These are phyloP conservation scores for Tolypocladium tundrense DNA, from an alignment of 2,329 filamentous ascomycete species.

Conservation along the genomic window DNA sequence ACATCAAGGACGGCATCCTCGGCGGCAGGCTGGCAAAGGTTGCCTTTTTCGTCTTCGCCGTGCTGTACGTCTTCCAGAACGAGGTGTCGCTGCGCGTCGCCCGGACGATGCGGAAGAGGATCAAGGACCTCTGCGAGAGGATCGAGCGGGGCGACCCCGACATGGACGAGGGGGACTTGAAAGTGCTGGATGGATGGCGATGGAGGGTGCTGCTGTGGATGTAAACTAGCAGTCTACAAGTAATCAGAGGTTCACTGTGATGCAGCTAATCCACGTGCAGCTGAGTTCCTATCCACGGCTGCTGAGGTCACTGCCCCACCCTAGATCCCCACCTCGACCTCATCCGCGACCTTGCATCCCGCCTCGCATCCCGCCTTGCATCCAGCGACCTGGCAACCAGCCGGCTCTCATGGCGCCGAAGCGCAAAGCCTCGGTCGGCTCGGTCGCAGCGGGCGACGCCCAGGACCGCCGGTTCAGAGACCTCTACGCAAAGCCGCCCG, in stretches of 20 bases:
- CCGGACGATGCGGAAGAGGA: constrained; percentile 37
- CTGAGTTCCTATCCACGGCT: too few species aligned
- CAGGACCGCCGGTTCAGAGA: constrained; percentile 22
- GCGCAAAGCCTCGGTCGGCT: background rate
- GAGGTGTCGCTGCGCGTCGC: constrained; percentile 47
- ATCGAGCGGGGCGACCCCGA: constrained; percentile 36
- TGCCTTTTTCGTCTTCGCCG: constrained; percentile 44
- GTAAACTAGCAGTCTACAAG: too few species aligned
- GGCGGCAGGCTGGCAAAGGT: constrained; percentile 37
- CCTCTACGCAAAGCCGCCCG: constrained; percentile 29
- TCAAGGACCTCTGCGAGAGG: constrained; percentile 36
- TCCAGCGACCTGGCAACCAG: background rate
- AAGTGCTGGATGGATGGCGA: constrained; percentile 42
- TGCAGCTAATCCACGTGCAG: too few species aligned
- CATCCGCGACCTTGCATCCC: too few species aligned
- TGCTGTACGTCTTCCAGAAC: constrained; percentile 48
- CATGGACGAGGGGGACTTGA: constrained; percentile 37
- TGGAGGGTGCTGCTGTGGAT: constrained; percentile 37
- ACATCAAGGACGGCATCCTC: constrained; percentile 35
- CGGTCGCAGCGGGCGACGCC: background rate
- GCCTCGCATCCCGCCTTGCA: background rate
- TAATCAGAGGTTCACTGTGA: too few species aligned
- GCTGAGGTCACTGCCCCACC: background rate
- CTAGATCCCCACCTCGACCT: too few species aligned
- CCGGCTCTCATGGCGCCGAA: background rate